phyloP scores from a whole-genome alignment of 169 alveolate species.

The Plasmodium knowlesi region DNA sequence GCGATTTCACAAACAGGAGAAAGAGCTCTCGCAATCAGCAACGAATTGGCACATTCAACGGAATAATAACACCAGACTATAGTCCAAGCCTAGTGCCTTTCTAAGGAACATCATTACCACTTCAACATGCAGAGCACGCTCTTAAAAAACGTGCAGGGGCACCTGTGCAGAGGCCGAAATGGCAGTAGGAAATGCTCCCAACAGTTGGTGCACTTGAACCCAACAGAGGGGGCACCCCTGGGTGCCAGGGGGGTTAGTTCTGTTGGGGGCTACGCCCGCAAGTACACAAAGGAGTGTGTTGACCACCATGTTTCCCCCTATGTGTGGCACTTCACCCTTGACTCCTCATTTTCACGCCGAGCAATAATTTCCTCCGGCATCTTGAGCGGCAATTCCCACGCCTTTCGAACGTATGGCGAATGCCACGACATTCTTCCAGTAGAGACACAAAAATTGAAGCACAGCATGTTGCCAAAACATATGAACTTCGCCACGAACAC shows the following conservation, averaged over 20 bases:
- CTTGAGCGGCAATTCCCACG: not conserved
- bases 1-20: not conserved
- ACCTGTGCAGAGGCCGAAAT: not conserved
- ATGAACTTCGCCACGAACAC: not conserved
- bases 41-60: not conserved
- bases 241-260: not conserved
- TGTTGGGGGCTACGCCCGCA: not conserved
- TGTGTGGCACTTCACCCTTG: not conserved
- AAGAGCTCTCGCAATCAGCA: not conserved
- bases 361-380: not conserved
- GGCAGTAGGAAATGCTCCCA: not conserved
- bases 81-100: no score
- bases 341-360: not conserved
- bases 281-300: not conserved
- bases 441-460: not conserved
- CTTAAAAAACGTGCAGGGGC: not conserved
- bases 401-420: not conserved
- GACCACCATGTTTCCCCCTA: not conserved
- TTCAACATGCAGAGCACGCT: not conserved
- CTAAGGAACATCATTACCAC: not conserved
- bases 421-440: not conserved
- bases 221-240: not conserved
- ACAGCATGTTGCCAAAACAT: not conserved
- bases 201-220: not conserved
- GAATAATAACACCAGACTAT: not conserved